phyloP scores from a whole-genome alignment of 2,329 filamentous ascomycete genomes.

The Epichloe aotearoae region DNA sequence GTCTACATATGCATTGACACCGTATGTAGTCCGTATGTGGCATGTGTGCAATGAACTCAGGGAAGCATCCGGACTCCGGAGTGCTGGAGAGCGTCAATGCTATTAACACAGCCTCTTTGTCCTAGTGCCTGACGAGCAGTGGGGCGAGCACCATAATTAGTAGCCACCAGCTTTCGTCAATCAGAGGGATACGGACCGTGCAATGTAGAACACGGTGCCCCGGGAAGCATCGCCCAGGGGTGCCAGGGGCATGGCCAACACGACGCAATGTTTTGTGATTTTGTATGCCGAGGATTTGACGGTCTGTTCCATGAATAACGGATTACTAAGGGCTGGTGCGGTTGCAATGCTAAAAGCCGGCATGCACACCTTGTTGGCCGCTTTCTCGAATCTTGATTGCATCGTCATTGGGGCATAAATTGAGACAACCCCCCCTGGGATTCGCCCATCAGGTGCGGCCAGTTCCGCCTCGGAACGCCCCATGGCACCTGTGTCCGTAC shows the following conservation, averaged over 20 bases:
- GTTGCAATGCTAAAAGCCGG: neutral
- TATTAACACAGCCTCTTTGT: neutral
- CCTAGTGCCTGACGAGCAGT: constrained; percentile 3
- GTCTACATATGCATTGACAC: too few relatives aligned
- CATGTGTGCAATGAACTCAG: too few relatives aligned
- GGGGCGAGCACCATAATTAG: neutral
- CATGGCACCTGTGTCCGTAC: neutral
- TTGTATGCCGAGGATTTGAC: neutral
- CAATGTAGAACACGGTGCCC: neutral
- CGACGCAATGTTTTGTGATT: too few relatives aligned
- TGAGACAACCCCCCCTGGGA: neutral
- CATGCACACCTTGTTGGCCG: neutral
- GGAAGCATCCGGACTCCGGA: too few relatives aligned
- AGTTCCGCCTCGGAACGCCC: neutral
- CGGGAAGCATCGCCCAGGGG: constrained; percentile 3
- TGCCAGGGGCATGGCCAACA: too few relatives aligned
- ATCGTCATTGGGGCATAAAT: neutral
- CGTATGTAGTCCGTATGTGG: too few relatives aligned
- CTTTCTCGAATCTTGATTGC: neutral
- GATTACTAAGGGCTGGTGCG: too few relatives aligned
- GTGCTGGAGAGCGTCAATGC: too few relatives aligned
- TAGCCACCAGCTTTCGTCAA: neutral
- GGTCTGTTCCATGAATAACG: neutral
- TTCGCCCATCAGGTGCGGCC: neutral
- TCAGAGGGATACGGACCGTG: neutral